These are phyloP conservation scores for Paraphaeosphaeria sporulosa DNA, from an alignment of 2,329 filamentous ascomycete genomes.

Conservation along the genomic window DNA sequence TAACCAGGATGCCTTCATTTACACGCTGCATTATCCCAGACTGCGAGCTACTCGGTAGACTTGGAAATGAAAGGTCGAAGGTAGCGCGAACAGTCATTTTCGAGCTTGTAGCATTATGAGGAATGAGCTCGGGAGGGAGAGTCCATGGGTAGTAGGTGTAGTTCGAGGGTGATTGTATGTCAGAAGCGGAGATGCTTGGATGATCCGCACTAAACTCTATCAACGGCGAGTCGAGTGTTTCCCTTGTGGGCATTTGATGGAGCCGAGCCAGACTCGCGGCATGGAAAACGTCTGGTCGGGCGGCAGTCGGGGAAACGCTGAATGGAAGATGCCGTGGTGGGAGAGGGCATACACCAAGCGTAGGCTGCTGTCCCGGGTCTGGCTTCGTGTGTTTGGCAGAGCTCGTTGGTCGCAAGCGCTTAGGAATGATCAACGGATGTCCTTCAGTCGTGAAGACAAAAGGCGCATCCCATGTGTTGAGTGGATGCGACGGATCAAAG, in stretches of 20 bases:
- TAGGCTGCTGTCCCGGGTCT: constrained; percentile 24
- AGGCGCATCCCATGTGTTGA: constrained; percentile 85
- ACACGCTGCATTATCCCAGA: constrained; percentile 63
- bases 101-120: constrained; percentile 77
- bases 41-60: constrained; percentile 59
- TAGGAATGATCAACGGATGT: constrained; percentile 86
- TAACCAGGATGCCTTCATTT: constrained; percentile 66
- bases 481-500: constrained; percentile 83
- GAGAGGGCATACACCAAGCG: constrained; percentile 69
- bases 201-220: constrained; percentile 61
- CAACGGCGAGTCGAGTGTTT: constrained; percentile 65
- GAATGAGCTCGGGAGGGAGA: constrained; percentile 76
- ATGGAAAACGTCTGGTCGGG: constrained; percentile 83
- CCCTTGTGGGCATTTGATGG: constrained; percentile 71
- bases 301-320: constrained; percentile 79
- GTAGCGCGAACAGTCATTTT: constrained; percentile 75
- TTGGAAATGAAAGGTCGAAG: constrained; percentile 73
- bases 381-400: constrained; percentile 4
- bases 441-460: constrained; percentile 97
- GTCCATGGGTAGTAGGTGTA: constrained; percentile 95
- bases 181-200: constrained; percentile 63
- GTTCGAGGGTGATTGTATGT: constrained; percentile 70
- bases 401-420: constrained; percentile 38
- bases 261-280: constrained; percentile 85
- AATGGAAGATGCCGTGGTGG: constrained; percentile 68